Evolutionary conservation across 2,329 filamentous ascomycete species (phyloP), one percentile per base, ranked within the genome.

Genomic region (Exophiala viscosa): DNA sequence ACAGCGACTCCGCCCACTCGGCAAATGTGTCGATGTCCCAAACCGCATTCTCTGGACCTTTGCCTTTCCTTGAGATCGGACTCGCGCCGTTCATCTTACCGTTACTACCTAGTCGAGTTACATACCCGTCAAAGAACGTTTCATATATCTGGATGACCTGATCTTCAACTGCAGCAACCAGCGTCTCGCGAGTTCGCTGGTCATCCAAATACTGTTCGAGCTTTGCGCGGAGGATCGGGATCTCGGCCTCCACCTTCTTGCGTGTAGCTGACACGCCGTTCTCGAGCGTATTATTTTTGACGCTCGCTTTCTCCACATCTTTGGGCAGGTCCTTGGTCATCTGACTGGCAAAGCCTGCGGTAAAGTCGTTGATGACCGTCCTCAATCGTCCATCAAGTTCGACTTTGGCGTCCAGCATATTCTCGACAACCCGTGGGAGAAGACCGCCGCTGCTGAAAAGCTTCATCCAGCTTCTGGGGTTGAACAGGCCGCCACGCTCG

Each of bases 381-480:
- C 84, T 70, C 6, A 87, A 72, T 6, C 79, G 73, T 1, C 80
- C 81, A 59, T 87, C 84, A 0, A 87, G 74, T 65, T 87, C 83
- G 9, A 81, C 82, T 69, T 86, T 86, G 15, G 84, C 84, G 63
- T 87, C 84, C 13, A 86, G 75, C 83, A 87, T 86, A 64, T 86
- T 86, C 64, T 86, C 82, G 0, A 87, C 81, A 2, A 87, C 83
- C 41, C 80, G 80, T 0, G 84, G 84, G 28, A 86, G 70, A 2
- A 86, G 76, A 9, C 54, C 55, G 8, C 77, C 75, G 33, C 76
- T 73, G 23, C 79, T 76, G 48, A 83, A 76, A 9, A 86, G 70
- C 1, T 79, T 77, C 60, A 85, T 75, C 40, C 85, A 78, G 45
- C 80, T 82, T 36, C 78, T 72, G 0, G 83, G 82, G 58, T 85